phyloP scores from a whole-genome alignment of 2,329 filamentous ascomycete species.

The Colletotrichum tabaci region DNA sequence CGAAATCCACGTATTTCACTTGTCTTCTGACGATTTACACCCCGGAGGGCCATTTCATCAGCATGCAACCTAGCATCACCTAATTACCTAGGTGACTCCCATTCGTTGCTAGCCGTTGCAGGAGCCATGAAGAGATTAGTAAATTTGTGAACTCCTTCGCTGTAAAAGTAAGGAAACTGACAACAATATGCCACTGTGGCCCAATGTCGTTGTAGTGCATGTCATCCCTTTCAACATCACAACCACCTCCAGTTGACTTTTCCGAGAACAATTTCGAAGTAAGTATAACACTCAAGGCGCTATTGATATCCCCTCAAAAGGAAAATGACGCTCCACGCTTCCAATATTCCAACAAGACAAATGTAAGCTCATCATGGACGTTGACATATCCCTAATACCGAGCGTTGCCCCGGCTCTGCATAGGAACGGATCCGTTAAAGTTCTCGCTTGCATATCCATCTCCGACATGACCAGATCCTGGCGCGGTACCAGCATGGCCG shows the following conservation, averaged over 20 bases:
- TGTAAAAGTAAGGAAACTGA: too few relatives aligned
- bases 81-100: neutral
- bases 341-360: neutral
- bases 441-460: neutral
- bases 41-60: neutral
- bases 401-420: neutral
- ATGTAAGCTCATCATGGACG: too few relatives aligned
- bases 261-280: neutral
- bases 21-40: constrained; percentile 8
- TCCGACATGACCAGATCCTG: neutral
- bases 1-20: neutral
- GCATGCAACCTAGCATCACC: neutral
- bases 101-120: too few relatives aligned
- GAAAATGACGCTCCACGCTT: too few relatives aligned
- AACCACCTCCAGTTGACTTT: too few relatives aligned
- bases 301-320: neutral
- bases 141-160: too few relatives aligned
- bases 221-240: too few relatives aligned
- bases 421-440: neutral
- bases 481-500: neutral
- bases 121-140: too few relatives aligned
- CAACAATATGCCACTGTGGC: too few relatives aligned
- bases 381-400: neutral
- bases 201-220: too few relatives aligned
- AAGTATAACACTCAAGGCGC: too few relatives aligned